Percentiles rank a stretch among this genome's conserved stretches.
phyloP scores from a whole-genome alignment of 2,329 filamentous ascomycete genomes.

The Coleophoma crateriformis region DNA sequence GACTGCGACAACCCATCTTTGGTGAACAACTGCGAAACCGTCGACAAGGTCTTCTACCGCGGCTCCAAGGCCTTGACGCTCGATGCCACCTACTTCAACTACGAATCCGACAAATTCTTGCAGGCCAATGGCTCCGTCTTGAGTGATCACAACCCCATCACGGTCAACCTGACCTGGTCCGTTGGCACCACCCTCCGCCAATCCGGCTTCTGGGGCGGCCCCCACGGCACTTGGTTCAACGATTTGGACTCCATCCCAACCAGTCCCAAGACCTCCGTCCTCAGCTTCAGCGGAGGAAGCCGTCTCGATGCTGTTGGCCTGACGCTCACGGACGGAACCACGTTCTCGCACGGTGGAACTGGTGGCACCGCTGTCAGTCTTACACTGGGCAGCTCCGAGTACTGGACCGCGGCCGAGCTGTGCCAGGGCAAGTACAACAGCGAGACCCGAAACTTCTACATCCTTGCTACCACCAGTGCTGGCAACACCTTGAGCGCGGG shows the following conservation, averaged over 20 bases:
- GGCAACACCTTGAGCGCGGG: constrained; percentile 41
- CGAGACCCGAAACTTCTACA: constrained; percentile 49
- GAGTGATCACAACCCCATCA: constrained; percentile 60
- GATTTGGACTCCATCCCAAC: constrained; percentile 34
- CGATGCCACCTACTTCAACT: constrained; percentile 43
- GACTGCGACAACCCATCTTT: constrained; percentile 54
- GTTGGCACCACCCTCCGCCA: constrained; percentile 32
- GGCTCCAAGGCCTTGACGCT: constrained; percentile 40
- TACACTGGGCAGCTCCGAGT: constrained; percentile 39
- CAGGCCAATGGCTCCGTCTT: constrained; percentile 50
- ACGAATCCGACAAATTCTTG: constrained; percentile 51
- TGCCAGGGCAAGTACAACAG: constrained; percentile 42
- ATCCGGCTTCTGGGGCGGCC: constrained; percentile 41
- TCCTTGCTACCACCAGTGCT: constrained; percentile 44
- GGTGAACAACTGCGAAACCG: constrained; percentile 52
- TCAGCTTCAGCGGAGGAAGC: constrained; percentile 40
- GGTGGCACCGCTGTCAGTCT: constrained; percentile 40
- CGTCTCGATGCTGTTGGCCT: constrained; percentile 47
- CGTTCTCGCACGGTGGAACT: constrained; percentile 45
- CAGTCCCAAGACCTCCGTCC: constrained; percentile 27
- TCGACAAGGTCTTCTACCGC: constrained; percentile 59
- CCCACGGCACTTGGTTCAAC: constrained; percentile 48
- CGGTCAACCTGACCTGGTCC: constrained; percentile 46
- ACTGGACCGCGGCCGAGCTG: constrained; percentile 40
- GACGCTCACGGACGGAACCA: constrained; percentile 40